Evolutionary conservation across 495 filamentous ascomycete species (phyloP).

Genomic region (Neurospora cerealis): DNA sequence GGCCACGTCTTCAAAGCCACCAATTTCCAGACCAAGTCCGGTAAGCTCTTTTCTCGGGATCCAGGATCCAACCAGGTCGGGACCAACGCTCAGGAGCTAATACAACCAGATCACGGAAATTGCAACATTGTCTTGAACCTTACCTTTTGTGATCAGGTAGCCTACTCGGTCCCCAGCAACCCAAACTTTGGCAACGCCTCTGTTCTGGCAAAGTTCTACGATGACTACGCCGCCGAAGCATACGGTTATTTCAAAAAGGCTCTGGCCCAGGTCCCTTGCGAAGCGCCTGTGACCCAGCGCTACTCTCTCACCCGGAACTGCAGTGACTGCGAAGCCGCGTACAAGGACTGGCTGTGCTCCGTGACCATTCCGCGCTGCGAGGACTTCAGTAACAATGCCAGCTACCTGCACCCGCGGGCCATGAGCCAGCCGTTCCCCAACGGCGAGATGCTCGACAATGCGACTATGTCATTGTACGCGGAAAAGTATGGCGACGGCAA

Average conservation of each 20-base stretch:
- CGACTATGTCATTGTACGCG: constrained; percentile 17
- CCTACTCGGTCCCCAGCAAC: constrained; percentile 84
- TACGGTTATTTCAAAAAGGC: constrained; percentile 73
- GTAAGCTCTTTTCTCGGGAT: constrained; percentile 35
- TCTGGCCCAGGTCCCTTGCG: constrained; percentile 75
- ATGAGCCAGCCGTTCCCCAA: constrained; percentile 59
- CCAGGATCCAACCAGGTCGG: neutral
- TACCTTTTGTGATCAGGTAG: constrained; percentile 71
- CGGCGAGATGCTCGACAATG: constrained; percentile 45
- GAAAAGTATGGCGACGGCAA: constrained; percentile 6
- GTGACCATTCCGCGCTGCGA: constrained; percentile 87
- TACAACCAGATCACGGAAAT: constrained; percentile 35
- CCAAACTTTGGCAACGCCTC: constrained; percentile 42
- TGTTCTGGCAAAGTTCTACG: constrained; percentile 56
- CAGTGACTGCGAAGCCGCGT: constrained; percentile 63
- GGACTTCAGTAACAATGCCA: constrained; percentile 53
- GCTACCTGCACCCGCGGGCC: constrained; percentile 58
- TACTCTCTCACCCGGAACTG: constrained; percentile 78
- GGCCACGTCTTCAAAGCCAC: constrained; percentile 59
- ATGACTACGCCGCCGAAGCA: constrained; percentile 46
- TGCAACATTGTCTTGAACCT: constrained; percentile 81
- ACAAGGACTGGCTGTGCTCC: constrained; percentile 90
- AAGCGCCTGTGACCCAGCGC: constrained; percentile 50
- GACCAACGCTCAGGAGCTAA: neutral
- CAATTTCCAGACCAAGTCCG: constrained; percentile 64